Base-by-base conservation (phyloP, 1,284 basidiomycete genomes). In the Apiotrichum mycotoxinovorans region DNA sequence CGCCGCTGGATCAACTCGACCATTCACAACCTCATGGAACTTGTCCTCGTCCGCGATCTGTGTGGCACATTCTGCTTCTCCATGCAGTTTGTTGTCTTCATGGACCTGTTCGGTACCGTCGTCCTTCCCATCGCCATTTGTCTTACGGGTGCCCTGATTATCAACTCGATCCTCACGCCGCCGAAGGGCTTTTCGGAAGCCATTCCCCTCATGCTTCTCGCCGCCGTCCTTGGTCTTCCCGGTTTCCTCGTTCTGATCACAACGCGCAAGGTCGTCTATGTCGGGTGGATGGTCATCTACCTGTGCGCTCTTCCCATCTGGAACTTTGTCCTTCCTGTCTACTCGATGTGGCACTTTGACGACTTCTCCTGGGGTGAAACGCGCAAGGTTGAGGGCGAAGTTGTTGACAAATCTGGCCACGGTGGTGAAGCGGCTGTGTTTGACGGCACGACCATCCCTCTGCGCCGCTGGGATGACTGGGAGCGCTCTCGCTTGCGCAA, bases 1-100 rank as follows among this genome's bases (percentile, higher is more conserved):
- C 87, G 96, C 27, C 87, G 96, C 64, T 99, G 96, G 96, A 98
- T 99, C 81, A 98, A 98, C 78, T 98, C 93, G 44, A 98, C 96
- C 0, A 90, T 98, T 48, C 96, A 98, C 81, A 98, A 99, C 73
- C 84, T 99, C 53, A 97, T 98, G 93, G 96, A 99, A 76, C 87
- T 99, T 35, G 91, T 98, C 37, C 85, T 91, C 59, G 96, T 99
- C 27, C 89, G 91, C 63, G 92, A 98, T 71, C 83, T 98, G 23
- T 98, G 91, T 74, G 91, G 91, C 46, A 94, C 91, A 33, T 94
- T 94, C 77, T 96, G 91, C 80, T 93, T 94, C 79, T 92, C 89
- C 76, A 94, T 94, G 91, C 91, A 95, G 74, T 98, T 98, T 77
- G 88, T 97, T 72, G 92, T 98, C 53, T 92, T 96, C 78, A 95